Conservation (phyloP, 2,329 filamentous ascomycete genomes). For the Diaporthe humulicola region DNA sequence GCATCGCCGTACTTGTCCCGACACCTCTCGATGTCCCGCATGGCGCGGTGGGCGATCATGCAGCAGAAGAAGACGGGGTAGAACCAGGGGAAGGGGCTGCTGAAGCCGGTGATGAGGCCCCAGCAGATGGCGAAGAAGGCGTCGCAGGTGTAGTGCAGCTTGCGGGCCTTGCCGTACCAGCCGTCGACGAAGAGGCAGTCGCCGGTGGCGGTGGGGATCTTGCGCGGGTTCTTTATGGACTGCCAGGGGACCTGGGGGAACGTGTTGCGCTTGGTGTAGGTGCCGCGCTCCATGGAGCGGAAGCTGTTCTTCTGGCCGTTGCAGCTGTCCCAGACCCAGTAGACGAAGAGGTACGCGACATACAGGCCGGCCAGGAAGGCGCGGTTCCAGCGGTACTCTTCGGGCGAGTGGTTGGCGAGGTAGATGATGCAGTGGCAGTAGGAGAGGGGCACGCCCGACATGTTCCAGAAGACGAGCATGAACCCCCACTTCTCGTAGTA, state of each 20-base stretch:
- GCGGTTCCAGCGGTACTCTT: conserved; percentile 76
- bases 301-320: conserved; percentile 91
- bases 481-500: conserved; percentile 92
- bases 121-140: conserved; percentile 82
- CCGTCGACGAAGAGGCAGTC: conserved; percentile 81
- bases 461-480: conserved; percentile 92
- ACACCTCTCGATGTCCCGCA: conserved; percentile 82
- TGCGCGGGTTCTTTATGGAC: conserved; percentile 78
- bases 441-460: conserved; percentile 83
- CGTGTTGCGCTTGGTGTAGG: conserved; percentile 72
- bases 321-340: conserved; percentile 87
- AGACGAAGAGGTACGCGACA: conserved; percentile 77
- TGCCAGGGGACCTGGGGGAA: conserved; percentile 88
- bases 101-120: conserved; percentile 86
- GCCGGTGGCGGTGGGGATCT: conserved; percentile 76
- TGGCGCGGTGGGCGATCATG: conserved; percentile 86
- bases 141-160: conserved; percentile 86
- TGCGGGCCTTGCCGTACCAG: conserved; percentile 82
- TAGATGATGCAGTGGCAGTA: conserved; percentile 90
- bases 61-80: conserved; percentile 84
- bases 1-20: conserved; percentile 83
- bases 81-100: conserved; percentile 88
- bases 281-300: conserved; percentile 78
- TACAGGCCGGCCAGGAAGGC: conserved; percentile 73
- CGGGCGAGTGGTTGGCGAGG: conserved; percentile 80